phyloP scores from a whole-genome alignment of 2,329 filamentous ascomycete species.

The Botrytis sinoallii region DNA sequence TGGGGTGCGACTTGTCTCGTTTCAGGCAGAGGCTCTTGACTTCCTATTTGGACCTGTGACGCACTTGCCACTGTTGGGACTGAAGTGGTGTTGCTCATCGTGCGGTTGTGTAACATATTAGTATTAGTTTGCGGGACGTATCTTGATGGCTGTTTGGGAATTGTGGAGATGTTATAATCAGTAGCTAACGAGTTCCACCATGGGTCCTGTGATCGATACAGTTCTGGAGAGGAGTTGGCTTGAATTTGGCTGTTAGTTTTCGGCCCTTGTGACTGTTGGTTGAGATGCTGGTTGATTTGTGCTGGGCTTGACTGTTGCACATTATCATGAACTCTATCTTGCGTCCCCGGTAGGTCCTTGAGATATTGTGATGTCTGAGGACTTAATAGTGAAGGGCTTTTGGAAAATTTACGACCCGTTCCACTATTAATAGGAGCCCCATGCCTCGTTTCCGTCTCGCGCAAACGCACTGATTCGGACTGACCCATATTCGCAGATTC shows the following conservation, averaged over 20 bases:
- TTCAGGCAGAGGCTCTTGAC: neutral
- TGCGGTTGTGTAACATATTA: neutral
- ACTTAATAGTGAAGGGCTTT: neutral
- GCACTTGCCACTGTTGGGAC: neutral
- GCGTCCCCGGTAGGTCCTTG: neutral
- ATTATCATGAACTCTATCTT: neutral
- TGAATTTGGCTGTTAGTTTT: neutral
- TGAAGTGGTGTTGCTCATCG: neutral
- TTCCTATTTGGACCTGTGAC: neutral
- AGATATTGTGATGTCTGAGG: neutral
- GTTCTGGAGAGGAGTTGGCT: neutral
- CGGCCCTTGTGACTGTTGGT: neutral
- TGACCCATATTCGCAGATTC: neutral
- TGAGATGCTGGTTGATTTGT: neutral
- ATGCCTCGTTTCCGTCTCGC: neutral
- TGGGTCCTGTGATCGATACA: conserved; percentile 4
- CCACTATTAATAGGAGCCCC: neutral
- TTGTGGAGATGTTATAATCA: neutral
- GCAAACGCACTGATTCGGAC: neutral
- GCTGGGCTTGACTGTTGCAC: neutral
- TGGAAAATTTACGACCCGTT: neutral
- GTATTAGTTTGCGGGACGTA: neutral
- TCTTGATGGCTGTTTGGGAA: neutral
- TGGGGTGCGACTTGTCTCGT: neutral
- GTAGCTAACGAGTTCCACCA: conserved; percentile 13